Evolutionary conservation across 2,329 filamentous ascomycete genomes (phyloP).

Genomic region (Calonectria crousiana): DNA sequence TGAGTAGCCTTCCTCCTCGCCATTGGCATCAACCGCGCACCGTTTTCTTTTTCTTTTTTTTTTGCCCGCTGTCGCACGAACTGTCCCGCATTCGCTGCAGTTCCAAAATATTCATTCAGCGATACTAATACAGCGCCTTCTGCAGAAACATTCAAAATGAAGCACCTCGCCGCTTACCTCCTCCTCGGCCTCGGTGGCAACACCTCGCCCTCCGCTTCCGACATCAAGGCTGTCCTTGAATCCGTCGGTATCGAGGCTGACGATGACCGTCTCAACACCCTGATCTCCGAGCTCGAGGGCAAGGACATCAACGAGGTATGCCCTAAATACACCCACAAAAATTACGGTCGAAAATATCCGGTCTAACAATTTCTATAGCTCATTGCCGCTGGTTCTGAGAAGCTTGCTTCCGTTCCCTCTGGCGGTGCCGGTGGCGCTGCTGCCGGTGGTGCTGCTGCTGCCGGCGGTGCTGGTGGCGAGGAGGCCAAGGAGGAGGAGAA

Average conservation of each 20-base stretch:
- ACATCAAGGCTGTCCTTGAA: conserved; percentile 90
- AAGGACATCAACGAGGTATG: conserved; percentile 94
- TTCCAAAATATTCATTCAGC: neutral
- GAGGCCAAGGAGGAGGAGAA: conserved; percentile 87
- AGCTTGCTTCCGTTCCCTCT: conserved; percentile 97
- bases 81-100: neutral
- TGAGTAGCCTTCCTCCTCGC: conserved; percentile 47
- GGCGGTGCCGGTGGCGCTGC: conserved; percentile 84
- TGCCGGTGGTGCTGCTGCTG: conserved; percentile 75
- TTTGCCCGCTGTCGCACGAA: conserved; percentile 15
- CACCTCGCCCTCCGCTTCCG: conserved; percentile 83
- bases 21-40: neutral
- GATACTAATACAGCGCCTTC: conserved; percentile 31
- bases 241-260: conserved; percentile 97
- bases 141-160: conserved; percentile 81
- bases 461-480: conserved; percentile 75
- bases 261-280: conserved; percentile 83
- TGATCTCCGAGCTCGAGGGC: conserved; percentile 91
- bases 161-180: conserved; percentile 99
- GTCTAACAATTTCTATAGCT: conserved; percentile 68
- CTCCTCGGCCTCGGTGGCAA: conserved; percentile 96
- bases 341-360: neutral
- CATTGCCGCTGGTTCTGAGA: conserved; percentile 88
- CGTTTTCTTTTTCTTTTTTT: neutral
- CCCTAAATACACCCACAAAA: conserved; percentile 8